Evolutionary conservation across 1,139 yeast genomes (phyloP), one percentile per base, ranked within the genome.

Genomic region (Blastobotrys capitulatus): DNA sequence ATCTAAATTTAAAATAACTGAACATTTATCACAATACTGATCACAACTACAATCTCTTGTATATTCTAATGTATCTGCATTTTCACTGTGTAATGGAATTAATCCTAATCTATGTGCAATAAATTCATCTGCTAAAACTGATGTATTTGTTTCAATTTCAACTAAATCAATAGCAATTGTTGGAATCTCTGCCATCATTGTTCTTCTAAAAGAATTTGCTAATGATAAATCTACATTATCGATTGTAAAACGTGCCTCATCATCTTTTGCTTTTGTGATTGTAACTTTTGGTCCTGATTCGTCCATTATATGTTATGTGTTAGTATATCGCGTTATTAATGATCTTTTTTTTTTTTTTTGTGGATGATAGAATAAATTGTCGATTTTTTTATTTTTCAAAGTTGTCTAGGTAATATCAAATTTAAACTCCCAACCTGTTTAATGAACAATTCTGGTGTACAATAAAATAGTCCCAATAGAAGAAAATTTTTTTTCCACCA

Each of bases 1-100:
- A 51, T 88, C 82, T 55, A 92, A 73, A 54, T 86, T 83, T 53
- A 92, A 77, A 57, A 84, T 87, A 27, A 92, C 97, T 2, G 95
- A 83, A 71, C 99, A 92, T 67, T 86, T 84, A 52, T 88, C 89
- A 70, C 99, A 92, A 70, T 92, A 92, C 65, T 90, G 95, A 66
- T 92, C 98, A 73, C 99, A 92, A 39, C 95, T 89, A 69, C 99
- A 92, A 67, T 92, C 98, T 62, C 97, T 78, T 37, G 95, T 84
- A 69, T 88, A 89, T 53, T 68, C 72, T 35, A 69, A 62, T 31
- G 64, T 64, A 51, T 89, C 96, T 44, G 90, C 88, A 50, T 88
- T 92, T 46, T 83, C 80, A 60, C 95, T 83, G 56, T 84, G 84
- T 48, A 92, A 73, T 1, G 99, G 98, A 51, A 94, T 80, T 48